A percentile compares a stretch with the other conserved stretches of the same genome.
Conservation (phyloP, 495 filamentous ascomycete species). For the Cryomyces minteri region DNA sequence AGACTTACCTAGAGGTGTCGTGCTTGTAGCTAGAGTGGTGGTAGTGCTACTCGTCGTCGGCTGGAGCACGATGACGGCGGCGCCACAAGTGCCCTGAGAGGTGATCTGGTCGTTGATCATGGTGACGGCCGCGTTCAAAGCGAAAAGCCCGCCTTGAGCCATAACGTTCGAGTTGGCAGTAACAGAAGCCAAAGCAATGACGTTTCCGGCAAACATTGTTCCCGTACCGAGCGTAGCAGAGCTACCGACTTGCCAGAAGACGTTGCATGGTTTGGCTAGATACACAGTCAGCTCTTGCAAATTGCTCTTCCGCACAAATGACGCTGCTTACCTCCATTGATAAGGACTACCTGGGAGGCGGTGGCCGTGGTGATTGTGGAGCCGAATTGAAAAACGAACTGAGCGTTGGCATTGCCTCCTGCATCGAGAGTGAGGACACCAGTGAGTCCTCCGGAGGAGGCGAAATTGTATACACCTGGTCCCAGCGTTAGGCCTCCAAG, state of each 20-base stretch:
- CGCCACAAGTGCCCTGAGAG: not conserved
- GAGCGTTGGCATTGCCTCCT: slow-evolving; percentile 1
- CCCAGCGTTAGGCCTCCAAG: slow-evolving; percentile 5
- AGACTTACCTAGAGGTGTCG: not conserved
- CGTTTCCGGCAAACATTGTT: slow-evolving; percentile 2
- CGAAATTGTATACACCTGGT: slow-evolving; percentile 6
- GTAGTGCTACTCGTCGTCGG: not conserved
- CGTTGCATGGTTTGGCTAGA: slow-evolving; percentile 3
- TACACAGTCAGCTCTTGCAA: too few relatives aligned
- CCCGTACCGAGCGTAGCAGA: slow-evolving; percentile 3
- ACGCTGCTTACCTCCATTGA: not conserved
- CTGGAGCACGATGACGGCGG: not conserved
- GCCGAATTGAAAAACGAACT: slow-evolving; percentile 4
- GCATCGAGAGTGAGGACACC: slow-evolving; percentile 2
- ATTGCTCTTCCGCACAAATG: too few relatives aligned
- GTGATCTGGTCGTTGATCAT: slow-evolving; percentile 1
- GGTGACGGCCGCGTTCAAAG: slow-evolving; percentile 3
- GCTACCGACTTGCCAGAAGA: slow-evolving; percentile 7
- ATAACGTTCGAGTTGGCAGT: slow-evolving; percentile 1
- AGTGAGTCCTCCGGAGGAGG: slow-evolving; percentile 5
- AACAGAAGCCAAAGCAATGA: slow-evolving; percentile 3
- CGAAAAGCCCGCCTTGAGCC: slow-evolving; percentile 1
- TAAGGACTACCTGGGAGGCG: slow-evolving; percentile 1
- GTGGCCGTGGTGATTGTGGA: slow-evolving; percentile 4
- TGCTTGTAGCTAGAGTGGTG: not conserved